These are phyloP conservation scores for Tulasnella sp. DNA, from an alignment of 768 basidiomycete genomes.

Conservation along the genomic window DNA sequence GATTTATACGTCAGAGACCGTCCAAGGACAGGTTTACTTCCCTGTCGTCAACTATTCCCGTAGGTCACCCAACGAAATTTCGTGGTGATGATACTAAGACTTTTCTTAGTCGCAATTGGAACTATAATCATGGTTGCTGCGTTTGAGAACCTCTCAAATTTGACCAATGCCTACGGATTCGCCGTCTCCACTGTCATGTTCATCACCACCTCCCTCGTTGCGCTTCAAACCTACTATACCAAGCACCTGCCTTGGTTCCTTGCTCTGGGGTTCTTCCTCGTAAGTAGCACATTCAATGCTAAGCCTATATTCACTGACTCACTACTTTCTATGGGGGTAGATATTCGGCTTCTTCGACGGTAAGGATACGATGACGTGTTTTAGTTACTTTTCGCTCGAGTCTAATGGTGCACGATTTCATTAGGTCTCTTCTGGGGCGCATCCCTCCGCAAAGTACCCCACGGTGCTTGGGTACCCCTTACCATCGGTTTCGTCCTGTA, in stretches of 20 bases:
- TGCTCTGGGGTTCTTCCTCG: slow-evolving; percentile 23
- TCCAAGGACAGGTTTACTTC: slow-evolving; percentile 55
- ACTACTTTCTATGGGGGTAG: slow-evolving; percentile 17
- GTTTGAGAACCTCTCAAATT: slow-evolving; percentile 40
- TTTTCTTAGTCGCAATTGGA: slow-evolving; percentile 33
- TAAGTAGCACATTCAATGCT: not conserved
- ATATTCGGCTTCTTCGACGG: slow-evolving; percentile 56
- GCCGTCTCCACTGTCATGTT: slow-evolving; percentile 27
- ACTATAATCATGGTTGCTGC: slow-evolving; percentile 44
- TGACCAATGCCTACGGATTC: slow-evolving; percentile 43
- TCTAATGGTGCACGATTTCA: not conserved
- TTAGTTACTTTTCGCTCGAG: not conserved
- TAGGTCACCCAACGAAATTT: slow-evolving; percentile 19
- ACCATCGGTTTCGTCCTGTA: slow-evolving; percentile 42
- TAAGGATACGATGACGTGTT: not conserved
- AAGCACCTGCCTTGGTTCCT: slow-evolving; percentile 23
- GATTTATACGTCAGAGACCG: slow-evolving; percentile 45
- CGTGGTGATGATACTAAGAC: not conserved
- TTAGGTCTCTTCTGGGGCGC: slow-evolving; percentile 51
- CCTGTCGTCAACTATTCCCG: slow-evolving; percentile 47
- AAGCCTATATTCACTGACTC: not conserved
- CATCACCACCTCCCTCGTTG: slow-evolving; percentile 26
- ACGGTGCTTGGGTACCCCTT: slow-evolving; percentile 57
- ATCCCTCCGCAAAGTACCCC: slow-evolving; percentile 45
- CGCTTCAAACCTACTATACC: slow-evolving; percentile 24